phyloP scores from a whole-genome alignment of 306 rosid genomes.

The Coriaria nepalensis region DNA sequence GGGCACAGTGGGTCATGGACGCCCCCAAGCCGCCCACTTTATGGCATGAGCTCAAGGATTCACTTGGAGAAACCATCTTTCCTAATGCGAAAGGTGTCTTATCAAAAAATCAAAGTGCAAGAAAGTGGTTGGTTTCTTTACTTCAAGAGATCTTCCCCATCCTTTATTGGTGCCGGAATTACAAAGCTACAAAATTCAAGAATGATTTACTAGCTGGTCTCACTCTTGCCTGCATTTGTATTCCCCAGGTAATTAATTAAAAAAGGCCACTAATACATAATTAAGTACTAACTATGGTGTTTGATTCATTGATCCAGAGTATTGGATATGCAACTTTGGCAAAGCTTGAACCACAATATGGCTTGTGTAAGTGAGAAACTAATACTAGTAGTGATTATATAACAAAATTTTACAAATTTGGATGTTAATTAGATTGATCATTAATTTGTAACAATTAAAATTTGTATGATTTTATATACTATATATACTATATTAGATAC shows the following conservation, averaged over 20 bases:
- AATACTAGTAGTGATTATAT: not conserved
- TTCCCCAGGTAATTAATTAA: conserved; percentile 49
- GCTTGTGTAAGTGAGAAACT: conserved; percentile 53
- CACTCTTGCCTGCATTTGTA: conserved; percentile 57
- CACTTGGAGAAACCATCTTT: conserved; percentile 11
- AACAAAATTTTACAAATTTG: too few relatives aligned
- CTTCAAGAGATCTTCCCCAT: conserved; percentile 31
- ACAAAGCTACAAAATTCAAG: conserved; percentile 26
- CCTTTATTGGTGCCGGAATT: conserved; percentile 31
- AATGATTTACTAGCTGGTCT: conserved; percentile 55
- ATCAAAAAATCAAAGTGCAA: conserved; percentile 19
- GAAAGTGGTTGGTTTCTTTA: conserved; percentile 8
- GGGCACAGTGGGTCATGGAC: conserved; percentile 39
- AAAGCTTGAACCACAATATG: conserved; percentile 72
- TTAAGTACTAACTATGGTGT: not conserved
- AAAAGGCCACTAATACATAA: not conserved
- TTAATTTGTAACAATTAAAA: not conserved
- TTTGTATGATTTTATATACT: not conserved
- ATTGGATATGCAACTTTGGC: conserved; percentile 88
- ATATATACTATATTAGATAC: conserved; percentile 32
- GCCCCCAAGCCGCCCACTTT: conserved; percentile 49
- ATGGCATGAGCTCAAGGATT: conserved; percentile 21
- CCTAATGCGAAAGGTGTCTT: conserved; percentile 13
- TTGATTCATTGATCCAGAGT: conserved; percentile 36
- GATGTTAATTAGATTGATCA: too few relatives aligned